Evolutionary conservation across 2,329 filamentous ascomycete genomes (phyloP).

Genomic region (Sporothrix euskadiensis): DNA sequence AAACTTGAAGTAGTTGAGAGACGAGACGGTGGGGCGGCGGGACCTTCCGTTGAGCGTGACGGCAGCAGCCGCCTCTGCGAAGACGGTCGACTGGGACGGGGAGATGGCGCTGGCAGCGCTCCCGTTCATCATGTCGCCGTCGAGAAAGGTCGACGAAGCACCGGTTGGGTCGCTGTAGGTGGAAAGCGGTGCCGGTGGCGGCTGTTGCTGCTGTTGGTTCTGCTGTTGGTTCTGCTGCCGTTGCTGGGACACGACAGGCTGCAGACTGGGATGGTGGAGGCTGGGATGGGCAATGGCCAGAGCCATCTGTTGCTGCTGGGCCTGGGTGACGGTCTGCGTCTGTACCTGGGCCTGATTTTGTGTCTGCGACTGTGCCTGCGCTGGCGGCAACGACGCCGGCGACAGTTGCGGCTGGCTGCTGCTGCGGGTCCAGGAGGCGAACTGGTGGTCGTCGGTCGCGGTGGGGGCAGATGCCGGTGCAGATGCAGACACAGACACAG

Average conservation of each 20-base stretch:
- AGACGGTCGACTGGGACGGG: background rate
- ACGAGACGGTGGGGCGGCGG: background rate
- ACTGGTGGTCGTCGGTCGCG: background rate
- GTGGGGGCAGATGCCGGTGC: background rate
- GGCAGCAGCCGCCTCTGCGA: background rate
- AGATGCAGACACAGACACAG: no score
- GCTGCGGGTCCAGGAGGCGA: background rate
- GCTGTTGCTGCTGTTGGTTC: background rate
- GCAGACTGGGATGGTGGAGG: background rate
- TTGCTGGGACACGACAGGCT: background rate
- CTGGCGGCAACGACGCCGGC: background rate
- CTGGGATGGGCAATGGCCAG: background rate
- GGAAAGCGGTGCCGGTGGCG: background rate
- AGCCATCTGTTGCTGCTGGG: background rate
- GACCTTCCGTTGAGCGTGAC: background rate
- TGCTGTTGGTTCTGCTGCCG: background rate
- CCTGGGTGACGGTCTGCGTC: background rate
- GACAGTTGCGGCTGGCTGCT: background rate
- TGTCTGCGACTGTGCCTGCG: background rate
- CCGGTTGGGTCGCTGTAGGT: conserved; percentile 9
- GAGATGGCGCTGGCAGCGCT: background rate
- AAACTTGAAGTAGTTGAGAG: background rate
- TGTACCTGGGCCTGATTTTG: background rate
- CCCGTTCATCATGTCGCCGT: background rate
- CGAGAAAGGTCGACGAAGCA: background rate